Evolutionary conservation across 129 eudicot genomes (phyloP).

Genomic region (Saussurea involucrata): DNA sequence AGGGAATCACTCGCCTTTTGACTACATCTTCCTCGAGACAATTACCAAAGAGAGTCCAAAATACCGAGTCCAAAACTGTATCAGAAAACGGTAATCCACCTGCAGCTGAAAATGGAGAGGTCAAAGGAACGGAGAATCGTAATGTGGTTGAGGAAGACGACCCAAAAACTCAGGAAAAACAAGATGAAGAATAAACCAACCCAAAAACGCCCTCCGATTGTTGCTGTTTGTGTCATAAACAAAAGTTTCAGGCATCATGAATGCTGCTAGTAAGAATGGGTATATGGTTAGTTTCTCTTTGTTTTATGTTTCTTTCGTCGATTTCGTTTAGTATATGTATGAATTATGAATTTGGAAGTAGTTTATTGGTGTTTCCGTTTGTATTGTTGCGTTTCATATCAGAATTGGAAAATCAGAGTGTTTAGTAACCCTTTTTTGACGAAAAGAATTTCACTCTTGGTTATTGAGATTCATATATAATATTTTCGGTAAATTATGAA

Average conservation of each 20-base stretch:
- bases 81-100: conserved; percentile 50
- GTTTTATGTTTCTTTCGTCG: neutral
- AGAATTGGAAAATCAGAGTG: too few species aligned
- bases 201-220: neutral
- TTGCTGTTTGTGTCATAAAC: neutral
- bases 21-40: conserved; percentile 57
- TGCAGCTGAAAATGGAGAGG: conserved; percentile 57
- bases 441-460: neutral
- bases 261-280: neutral
- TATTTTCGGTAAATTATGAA: too few species aligned
- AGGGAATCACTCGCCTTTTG: conserved; percentile 68
- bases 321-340: neutral
- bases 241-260: neutral
- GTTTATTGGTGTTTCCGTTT: neutral
- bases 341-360: neutral
- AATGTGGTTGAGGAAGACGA: conserved; percentile 28
- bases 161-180: conserved; percentile 13
- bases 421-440: too few species aligned
- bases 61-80: conserved; percentile 30
- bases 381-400: neutral
- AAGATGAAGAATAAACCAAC: conserved; percentile 24
- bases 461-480: too few species aligned
- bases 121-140: conserved; percentile 34
- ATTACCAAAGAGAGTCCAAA: conserved; percentile 51
- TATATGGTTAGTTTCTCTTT: neutral